Conservation (phyloP, 352 stramenopile genomes). For the Globisporangium irregulare region DNA sequence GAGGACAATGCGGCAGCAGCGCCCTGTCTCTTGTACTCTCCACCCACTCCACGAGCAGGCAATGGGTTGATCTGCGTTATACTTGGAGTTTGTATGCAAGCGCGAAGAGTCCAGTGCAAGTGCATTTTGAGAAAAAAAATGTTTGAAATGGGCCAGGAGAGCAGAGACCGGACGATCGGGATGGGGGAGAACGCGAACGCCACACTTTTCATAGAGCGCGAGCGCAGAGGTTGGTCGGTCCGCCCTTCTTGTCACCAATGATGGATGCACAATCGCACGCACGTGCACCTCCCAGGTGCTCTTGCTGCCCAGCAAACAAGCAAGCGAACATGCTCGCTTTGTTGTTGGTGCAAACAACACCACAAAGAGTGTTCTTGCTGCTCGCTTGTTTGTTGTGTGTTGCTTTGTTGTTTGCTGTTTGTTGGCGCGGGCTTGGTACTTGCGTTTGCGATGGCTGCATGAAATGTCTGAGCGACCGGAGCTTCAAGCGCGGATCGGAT, state of each 20-base stretch:
- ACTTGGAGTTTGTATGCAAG: slow-evolving; percentile 2
- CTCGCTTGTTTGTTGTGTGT: background rate
- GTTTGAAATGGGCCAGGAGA: background rate
- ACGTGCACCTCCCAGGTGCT: slow-evolving; percentile 2
- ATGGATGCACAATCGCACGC: slow-evolving; percentile 17
- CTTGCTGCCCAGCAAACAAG: background rate
- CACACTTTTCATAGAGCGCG: background rate
- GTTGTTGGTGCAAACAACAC: background rate
- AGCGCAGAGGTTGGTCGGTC: slow-evolving; percentile 1
- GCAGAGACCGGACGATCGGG: background rate
- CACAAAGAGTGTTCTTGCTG: background rate
- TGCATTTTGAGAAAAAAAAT: slow-evolving; percentile 13
- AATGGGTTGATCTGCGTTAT: slow-evolving; percentile 10
- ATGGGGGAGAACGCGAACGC: background rate
- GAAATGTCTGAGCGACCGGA: background rate
- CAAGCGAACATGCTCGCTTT: background rate
- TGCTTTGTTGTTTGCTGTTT: background rate
- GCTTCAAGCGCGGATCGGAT: background rate
- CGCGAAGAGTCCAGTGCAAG: slow-evolving; percentile 12
- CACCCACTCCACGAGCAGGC: background rate
- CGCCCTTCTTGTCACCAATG: slow-evolving; percentile 9
- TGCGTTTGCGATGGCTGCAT: background rate
- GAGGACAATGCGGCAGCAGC: background rate
- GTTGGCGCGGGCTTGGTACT: background rate
- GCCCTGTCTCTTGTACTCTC: background rate